Evolutionary conservation across 1,284 basidiomycete genomes (phyloP).

Genomic region (Veloboletus limbatus): DNA sequence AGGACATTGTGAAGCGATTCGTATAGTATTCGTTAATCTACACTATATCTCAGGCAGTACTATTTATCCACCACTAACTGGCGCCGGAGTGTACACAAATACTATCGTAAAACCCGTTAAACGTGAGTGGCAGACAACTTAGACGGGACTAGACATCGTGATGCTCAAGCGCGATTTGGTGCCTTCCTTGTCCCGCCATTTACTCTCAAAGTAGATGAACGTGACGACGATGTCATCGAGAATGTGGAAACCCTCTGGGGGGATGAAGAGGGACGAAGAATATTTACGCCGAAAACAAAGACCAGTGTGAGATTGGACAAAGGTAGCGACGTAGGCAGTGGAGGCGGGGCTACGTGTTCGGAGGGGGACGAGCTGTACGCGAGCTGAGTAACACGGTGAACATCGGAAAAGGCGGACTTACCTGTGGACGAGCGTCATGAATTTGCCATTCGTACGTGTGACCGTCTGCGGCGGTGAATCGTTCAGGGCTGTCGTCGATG

Average conservation of each 20-base stretch:
- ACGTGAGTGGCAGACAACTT: not conserved
- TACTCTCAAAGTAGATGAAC: conserved; percentile 35
- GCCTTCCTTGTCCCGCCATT: conserved; percentile 29
- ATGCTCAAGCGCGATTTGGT: conserved; percentile 10
- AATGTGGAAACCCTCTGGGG: conserved; percentile 30
- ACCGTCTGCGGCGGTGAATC: conserved; percentile 24
- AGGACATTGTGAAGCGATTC: conserved; percentile 14
- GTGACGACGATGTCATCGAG: conserved; percentile 38
- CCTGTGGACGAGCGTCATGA: conserved; percentile 23
- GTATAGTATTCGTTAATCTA: not conserved
- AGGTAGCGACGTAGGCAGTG: conserved; percentile 29
- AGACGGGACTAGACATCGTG: conserved; percentile 11
- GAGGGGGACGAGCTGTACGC: conserved; percentile 34
- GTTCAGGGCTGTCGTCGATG: conserved; percentile 24
- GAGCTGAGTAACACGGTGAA: no score
- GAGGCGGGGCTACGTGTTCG: not conserved
- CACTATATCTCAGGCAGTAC: not conserved
- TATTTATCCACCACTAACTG: conserved; percentile 1
- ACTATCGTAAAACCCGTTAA: not conserved
- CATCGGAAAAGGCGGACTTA: no score
- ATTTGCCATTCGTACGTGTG: conserved; percentile 33
- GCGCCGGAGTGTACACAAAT: conserved; percentile 1
- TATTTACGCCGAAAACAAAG: conserved; percentile 20
- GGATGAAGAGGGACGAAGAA: conserved; percentile 26
- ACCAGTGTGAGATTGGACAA: conserved; percentile 20